Conservation (phyloP, 257 asterid genomes). For the Gentiana straminea region DNA sequence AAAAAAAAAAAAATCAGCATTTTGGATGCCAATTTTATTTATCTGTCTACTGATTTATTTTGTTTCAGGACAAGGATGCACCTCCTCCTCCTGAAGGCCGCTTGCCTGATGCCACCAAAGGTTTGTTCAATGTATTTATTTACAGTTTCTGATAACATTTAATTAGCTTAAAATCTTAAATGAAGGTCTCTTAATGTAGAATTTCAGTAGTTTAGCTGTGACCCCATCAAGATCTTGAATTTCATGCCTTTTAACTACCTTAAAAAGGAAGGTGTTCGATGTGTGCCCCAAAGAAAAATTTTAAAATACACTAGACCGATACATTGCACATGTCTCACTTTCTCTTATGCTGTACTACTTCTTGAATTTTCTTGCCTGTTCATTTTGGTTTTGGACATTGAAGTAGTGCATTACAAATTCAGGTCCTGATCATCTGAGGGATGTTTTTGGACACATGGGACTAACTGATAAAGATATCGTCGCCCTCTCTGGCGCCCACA, state of each 20-base stretch:
- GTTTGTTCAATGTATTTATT: slow-evolving; percentile 19
- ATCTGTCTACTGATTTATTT: background rate
- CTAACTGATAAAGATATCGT: slow-evolving; percentile 68
- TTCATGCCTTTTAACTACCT: too few relatives aligned
- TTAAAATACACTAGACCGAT: too few relatives aligned
- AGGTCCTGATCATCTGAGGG: slow-evolving; percentile 80
- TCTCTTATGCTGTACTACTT: too few relatives aligned
- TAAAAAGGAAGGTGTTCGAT: too few relatives aligned
- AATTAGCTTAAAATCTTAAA: background rate
- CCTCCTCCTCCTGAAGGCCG: slow-evolving; percentile 70
- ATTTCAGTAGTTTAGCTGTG: background rate
- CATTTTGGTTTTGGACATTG: too few relatives aligned
- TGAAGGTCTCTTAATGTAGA: background rate
- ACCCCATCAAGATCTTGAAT: too few relatives aligned
- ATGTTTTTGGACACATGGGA: slow-evolving; percentile 82
- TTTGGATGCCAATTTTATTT: too few relatives aligned
- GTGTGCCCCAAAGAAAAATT: too few relatives aligned
- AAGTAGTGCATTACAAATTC: slow-evolving; percentile 1
- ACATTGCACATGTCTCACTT: too few relatives aligned
- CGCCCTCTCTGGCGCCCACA: slow-evolving; percentile 83
- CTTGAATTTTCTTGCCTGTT: too few relatives aligned
- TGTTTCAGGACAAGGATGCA: slow-evolving; percentile 55
- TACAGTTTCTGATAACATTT: too few relatives aligned
- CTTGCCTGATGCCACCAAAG: slow-evolving; percentile 76
- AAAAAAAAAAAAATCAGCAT: too few relatives aligned